Base-by-base conservation (phyloP, 192 early-diverging fungal species). In the Lobosporangium transversale region DNA sequence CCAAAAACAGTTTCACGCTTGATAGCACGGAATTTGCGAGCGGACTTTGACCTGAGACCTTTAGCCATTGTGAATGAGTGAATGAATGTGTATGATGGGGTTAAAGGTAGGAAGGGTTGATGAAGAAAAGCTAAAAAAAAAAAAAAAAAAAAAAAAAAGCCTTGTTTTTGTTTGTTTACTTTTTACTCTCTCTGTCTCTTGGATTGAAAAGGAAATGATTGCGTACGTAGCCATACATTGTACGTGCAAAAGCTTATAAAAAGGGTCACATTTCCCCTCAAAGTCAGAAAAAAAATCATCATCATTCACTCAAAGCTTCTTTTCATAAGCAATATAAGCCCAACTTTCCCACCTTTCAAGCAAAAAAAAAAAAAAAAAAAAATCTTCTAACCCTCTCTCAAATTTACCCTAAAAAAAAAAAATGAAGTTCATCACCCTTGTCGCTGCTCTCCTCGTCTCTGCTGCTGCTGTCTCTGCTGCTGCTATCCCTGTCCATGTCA, bases 1-100 rank as follows among this genome's bases (percentile, higher is more conserved):
- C 71, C 74, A 44, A 87, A 89, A 27, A 89, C 49, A 8, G 55
- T 67, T 42, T 85, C 70, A 56, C 88, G 85, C 79, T 87, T 88
- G 61, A 89, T 84, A 27, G 86, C 86, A 58, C 83, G 83, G 62
- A 78, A 84, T 26, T 74, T 81, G 58, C 83, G 79, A 53, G 81
- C 81, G 27, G 79, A 78, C 53, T 84, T 84, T 14, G 75, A 82
- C 48, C 83, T 81, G 31, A 84, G 50, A 67, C 79, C 55, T 48
- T 83, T 83, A 9, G 81, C 81, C 81, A 83, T 83, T 70, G 51
- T 70, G 40, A 50, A 36, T 44, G 29, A 32, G 23, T 35, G n/a
- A n/a, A 45, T 21, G 7, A 30, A 30, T 33, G 42, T 4, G 14
- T 23, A 21, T 42, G 43, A 18, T 2, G 6, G 24, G 3, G 18